phyloP scores from a whole-genome alignment of 1,139 yeast species.

The Pichia sp. region DNA sequence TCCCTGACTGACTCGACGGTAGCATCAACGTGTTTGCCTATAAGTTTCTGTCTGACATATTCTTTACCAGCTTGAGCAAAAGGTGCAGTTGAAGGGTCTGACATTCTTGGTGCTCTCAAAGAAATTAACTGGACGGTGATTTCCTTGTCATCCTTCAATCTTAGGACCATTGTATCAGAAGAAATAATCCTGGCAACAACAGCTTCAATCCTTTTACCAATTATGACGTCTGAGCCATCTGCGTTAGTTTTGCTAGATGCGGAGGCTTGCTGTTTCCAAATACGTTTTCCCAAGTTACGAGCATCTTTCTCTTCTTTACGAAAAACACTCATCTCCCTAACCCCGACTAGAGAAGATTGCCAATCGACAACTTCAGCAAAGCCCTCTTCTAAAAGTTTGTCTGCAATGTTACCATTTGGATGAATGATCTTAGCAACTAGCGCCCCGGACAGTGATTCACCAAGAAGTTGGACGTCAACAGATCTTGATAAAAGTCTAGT shows the following conservation, averaged over 20 bases:
- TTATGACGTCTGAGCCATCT: slow-evolving; percentile 24
- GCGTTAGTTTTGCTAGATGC: slow-evolving; percentile 16
- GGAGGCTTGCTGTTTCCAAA: slow-evolving; percentile 45
- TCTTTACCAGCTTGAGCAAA: slow-evolving; percentile 66
- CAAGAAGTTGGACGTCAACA: slow-evolving; percentile 55
- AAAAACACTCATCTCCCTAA: slow-evolving; percentile 54
- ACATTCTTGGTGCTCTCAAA: slow-evolving; percentile 64
- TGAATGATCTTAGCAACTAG: slow-evolving; percentile 56
- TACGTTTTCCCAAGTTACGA: slow-evolving; percentile 55
- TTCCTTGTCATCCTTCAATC: slow-evolving; percentile 46
- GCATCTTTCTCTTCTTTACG: slow-evolving; percentile 69
- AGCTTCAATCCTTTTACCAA: slow-evolving; percentile 52
- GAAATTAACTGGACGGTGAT: slow-evolving; percentile 70
- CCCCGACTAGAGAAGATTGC: slow-evolving; percentile 74
- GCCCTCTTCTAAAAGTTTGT: slow-evolving; percentile 63
- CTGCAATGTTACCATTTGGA: slow-evolving; percentile 76
- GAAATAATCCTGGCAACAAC: slow-evolving; percentile 57
- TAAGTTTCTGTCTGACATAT: slow-evolving; percentile 60
- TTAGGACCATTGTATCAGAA: slow-evolving; percentile 62
- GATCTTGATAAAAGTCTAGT: slow-evolving; percentile 62
- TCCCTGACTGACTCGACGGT: slow-evolving; percentile 64
- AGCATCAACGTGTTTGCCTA: slow-evolving; percentile 64
- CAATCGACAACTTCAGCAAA: slow-evolving; percentile 75
- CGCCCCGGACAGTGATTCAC: slow-evolving; percentile 57
- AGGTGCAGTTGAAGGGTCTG: slow-evolving; percentile 55